These are phyloP conservation scores for Porcisia deanei DNA, from an alignment of 208 protist genomes.

Conservation along the genomic window DNA sequence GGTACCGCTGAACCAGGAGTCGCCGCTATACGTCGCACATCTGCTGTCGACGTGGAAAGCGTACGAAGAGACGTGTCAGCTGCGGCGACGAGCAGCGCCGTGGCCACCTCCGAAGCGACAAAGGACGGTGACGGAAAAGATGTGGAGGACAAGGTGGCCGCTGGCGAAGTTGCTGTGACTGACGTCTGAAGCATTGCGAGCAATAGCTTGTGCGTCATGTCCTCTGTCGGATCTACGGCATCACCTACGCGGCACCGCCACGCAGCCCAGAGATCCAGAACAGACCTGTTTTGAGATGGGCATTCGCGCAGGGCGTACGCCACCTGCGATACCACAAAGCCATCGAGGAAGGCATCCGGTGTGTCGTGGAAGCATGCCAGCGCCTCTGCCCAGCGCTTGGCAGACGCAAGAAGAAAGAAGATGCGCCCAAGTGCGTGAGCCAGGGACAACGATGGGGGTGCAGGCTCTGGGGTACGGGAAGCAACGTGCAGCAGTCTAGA, in stretches of 20 bases:
- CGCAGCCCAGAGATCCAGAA: slow-evolving; percentile 59
- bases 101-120: slow-evolving; percentile 18
- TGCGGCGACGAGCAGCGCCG: slow-evolving; percentile 19
- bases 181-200: slow-evolving; percentile 43
- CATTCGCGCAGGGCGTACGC: slow-evolving; percentile 41
- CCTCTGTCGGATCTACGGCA: slow-evolving; percentile 39
- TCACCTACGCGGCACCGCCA: slow-evolving; percentile 72
- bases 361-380: slow-evolving; percentile 44
- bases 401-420: slow-evolving; percentile 52
- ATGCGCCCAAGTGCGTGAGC: slow-evolving; percentile 36
- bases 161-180: slow-evolving; percentile 19
- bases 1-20: slow-evolving; percentile 26
- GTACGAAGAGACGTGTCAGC: neutral
- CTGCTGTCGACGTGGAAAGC: slow-evolving; percentile 1
- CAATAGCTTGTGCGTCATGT: slow-evolving; percentile 57
- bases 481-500: neutral
- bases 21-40: neutral
- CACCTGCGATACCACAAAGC: slow-evolving; percentile 58
- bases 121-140: neutral
- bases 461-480: neutral
- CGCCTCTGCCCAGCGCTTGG: slow-evolving; percentile 51
- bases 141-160: slow-evolving; percentile 24
- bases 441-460: neutral
- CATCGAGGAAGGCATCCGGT: slow-evolving; percentile 38
- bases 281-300: slow-evolving; percentile 21